Evolutionary conservation across 2,329 filamentous ascomycete genomes (phyloP), one percentile per base, ranked within the genome.

Genomic region (Fusarium sp.): DNA sequence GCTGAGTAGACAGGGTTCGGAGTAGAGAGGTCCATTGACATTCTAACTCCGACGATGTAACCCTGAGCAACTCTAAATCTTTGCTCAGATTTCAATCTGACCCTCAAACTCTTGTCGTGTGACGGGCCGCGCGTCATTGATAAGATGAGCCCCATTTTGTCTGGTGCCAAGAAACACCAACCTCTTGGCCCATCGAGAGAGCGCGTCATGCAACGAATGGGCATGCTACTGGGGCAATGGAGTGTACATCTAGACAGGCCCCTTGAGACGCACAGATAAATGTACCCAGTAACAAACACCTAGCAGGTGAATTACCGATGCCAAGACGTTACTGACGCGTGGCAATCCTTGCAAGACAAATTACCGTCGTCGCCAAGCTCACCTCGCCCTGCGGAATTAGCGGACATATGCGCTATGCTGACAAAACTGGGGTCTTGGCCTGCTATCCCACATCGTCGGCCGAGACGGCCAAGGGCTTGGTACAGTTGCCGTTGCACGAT

Each of bases 101-200:
- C 20, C 7, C 52, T 35, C 32, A 35, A 57, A 57, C 52, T n/a
- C 52, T 57, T 57, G 22, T 57, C 52, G 52, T 15, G 33, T 57
- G 52, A 57, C 33, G 52, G 25, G 52, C 52, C 52, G 52, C 52
- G 52, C 52, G 52, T 57, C 52, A 57, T 57, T 27, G 52, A 57
- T 35, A 20, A 37, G 20, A 15, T 35, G 30, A 35, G 52, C n/a
- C 52, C 32, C 30, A 25, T 25, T 37, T 57, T 57, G 22, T 20
- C n/a, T 57, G 52, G 14, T 33, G 52, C 52, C 52, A 57, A 57
- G 52, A 20, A 35, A 35, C 5, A 20, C 52, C 33, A 32, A 35
- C 17, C 33, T 20, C 52, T 56, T 37, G 52, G 32, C 52, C 33
- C 25, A 50, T 20, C 50, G 30, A 37, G 52, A 57, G 52, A 57